Evolutionary conservation across 306 rosid genomes (phyloP), one percentile per base, ranked within the genome.

Genomic region (Cucumis sativus): DNA sequence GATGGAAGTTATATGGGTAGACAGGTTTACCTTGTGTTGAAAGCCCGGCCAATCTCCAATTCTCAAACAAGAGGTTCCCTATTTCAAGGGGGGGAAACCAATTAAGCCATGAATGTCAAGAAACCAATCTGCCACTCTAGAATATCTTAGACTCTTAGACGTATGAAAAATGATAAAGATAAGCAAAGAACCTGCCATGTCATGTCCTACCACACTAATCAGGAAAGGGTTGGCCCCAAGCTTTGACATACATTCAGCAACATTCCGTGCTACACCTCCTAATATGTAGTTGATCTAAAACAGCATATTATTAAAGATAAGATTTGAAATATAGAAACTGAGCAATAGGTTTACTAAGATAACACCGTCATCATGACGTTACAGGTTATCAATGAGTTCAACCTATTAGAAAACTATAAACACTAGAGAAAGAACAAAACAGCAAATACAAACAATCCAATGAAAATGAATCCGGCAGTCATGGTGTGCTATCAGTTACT

Each of bases 201-300:
- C 97, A 78, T 74, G 82, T 39, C 98, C 97, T 16, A 92, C 63
- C 43, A 90, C 96, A 83, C 97, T 95, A 77, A 95, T 92, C 89
- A 95, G 86, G 79, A 81, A 90, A 62, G 93, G 96, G 72, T 83
- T 92, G 76, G 88, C 85, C 82, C 93, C 96, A 28, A 95, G 89
- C 86, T 89, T 95, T 69, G 91, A 85, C 93, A 95, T 88, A 81
- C 98, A 95, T 74, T 92, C 98, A 11, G 93, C 97, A 56, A 95
- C 86, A 80, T 95, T 95, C 86, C 98, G 92, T 20, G 92, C 98
- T 60, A 95, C 97, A 9, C 97, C 98, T 82, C 98, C 98, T 61
- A 84, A 84, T 39, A 85, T 77, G 78, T 92, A 90, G 83, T 45
- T 87, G 65, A 95, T 90, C 97, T 94, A 51, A 52, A 21, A 77